These are phyloP conservation scores for Fusarium sp. DNA, from an alignment of 2,329 filamentous ascomycete genomes.

Conservation along the genomic window DNA sequence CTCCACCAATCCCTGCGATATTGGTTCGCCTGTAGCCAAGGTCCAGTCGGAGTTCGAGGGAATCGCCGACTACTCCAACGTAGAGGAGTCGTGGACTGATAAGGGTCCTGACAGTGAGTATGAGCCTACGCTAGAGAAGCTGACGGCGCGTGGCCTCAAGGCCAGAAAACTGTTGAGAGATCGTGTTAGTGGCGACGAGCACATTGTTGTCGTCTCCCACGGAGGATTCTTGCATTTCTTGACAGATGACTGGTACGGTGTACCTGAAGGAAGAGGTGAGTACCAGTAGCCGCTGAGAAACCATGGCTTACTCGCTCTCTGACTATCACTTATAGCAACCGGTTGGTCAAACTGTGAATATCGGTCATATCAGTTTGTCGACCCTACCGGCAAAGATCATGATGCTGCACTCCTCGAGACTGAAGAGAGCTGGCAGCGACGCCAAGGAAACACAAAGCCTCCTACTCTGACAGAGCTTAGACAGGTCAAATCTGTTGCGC, in stretches of 20 bases:
- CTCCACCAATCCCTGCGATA: constrained; percentile 77
- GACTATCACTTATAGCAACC: constrained; percentile 60
- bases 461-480: constrained; percentile 57
- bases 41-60: constrained; percentile 69
- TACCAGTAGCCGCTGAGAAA: not conserved
- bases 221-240: constrained; percentile 86
- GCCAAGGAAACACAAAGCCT: constrained; percentile 51
- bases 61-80: constrained; percentile 68
- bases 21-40: constrained; percentile 65
- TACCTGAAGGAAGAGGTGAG: constrained; percentile 53
- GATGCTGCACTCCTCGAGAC: constrained; percentile 60
- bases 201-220: constrained; percentile 82
- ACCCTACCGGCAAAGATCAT: constrained; percentile 58
- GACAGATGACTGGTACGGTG: constrained; percentile 80
- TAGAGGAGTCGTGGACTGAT: constrained; percentile 74
- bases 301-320: not conserved
- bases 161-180: constrained; percentile 67
- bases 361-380: constrained; percentile 71
- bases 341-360: constrained; percentile 79
- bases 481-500: constrained; percentile 52
- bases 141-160: constrained; percentile 67
- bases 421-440: constrained; percentile 55
- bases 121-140: constrained; percentile 57
- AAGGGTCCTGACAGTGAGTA: constrained; percentile 61
- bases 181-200: constrained; percentile 59